These are phyloP conservation scores for Geotrichum citri-aurantii DNA, from an alignment of 1,139 yeast genomes.

Conservation along the genomic window DNA sequence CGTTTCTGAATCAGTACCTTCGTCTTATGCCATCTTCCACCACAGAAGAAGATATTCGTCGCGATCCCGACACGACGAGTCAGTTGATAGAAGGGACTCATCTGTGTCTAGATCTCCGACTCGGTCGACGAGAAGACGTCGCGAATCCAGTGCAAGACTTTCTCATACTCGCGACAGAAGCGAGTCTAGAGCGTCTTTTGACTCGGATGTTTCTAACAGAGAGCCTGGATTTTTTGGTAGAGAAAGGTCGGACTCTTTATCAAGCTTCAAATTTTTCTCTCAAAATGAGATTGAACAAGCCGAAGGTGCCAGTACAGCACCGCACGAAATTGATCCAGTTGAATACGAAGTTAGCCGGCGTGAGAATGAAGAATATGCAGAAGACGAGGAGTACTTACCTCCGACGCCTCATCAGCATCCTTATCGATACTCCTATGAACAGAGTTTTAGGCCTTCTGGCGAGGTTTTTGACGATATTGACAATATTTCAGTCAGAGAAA, in stretches of 20 bases:
- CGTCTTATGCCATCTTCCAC: constrained; percentile 83
- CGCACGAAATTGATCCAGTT: constrained; percentile 49
- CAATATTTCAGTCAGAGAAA: constrained; percentile 2
- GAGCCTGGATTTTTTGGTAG: constrained; percentile 11
- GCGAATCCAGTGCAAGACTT: constrained; percentile 23
- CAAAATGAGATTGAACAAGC: constrained; percentile 79
- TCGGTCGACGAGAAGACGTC: neutral
- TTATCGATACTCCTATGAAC: constrained; percentile 22
- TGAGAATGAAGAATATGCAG: constrained; percentile 32
- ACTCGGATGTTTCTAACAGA: constrained; percentile 26
- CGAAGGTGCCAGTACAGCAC: constrained; percentile 73
- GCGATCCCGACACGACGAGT: constrained; percentile 28
- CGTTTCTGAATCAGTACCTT: constrained; percentile 80
- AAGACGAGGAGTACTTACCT: constrained; percentile 22
- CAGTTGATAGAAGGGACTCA: constrained; percentile 9
- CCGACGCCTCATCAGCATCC: constrained; percentile 25
- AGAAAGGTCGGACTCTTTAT: constrained; percentile 30
- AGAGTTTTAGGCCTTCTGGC: constrained; percentile 11
- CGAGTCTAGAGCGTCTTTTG: constrained; percentile 24
- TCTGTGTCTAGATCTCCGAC: constrained; percentile 15
- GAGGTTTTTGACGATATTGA: constrained; percentile 10
- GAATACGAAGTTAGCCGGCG: constrained; percentile 39
- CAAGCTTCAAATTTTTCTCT: constrained; percentile 67
- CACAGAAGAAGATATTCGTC: constrained; percentile 44
- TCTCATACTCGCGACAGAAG: constrained; percentile 18